A percentile compares a stretch with the other conserved stretches of the same genome.
Conservation (phyloP, 2,329 filamentous ascomycete genomes). For the Colletotrichum sp. region DNA sequence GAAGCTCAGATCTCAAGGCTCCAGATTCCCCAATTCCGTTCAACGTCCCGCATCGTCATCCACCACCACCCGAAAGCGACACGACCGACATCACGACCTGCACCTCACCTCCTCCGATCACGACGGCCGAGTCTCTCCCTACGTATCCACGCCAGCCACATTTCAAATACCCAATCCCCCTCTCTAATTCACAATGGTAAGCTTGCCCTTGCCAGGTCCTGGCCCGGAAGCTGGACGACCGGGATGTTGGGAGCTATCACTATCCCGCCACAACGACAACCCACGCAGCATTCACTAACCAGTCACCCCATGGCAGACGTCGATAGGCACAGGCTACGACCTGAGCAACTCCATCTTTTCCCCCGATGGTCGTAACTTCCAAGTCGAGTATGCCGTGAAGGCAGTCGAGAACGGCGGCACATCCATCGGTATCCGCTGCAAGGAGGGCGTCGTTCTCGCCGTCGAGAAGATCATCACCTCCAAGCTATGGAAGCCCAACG, state of each 20-base stretch:
- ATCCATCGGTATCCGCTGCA: slow-evolving; percentile 93
- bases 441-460: slow-evolving; percentile 94
- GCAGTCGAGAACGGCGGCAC: slow-evolving; percentile 98
- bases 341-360: slow-evolving; percentile 99
- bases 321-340: slow-evolving; percentile 99
- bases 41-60: slow-evolving; percentile 23
- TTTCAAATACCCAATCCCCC: background rate
- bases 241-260: slow-evolving; percentile 3
- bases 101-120: background rate
- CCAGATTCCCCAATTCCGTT: slow-evolving; percentile 23
- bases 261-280: background rate
- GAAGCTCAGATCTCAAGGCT: slow-evolving; percentile 23
- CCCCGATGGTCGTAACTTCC: slow-evolving; percentile 97
- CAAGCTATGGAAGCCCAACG: slow-evolving; percentile 92
- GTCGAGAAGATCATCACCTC: slow-evolving; percentile 96
- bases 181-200: slow-evolving; percentile 35
- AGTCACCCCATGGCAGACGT: slow-evolving; percentile 69
- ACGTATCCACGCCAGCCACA: background rate
- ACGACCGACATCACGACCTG: background rate
- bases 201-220: slow-evolving; percentile 26
- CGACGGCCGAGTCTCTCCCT: background rate
- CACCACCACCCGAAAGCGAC: slow-evolving; percentile 1
- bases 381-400: slow-evolving; percentile 98
- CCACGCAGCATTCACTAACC: slow-evolving; percentile 6
- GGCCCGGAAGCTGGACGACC: background rate